Evolutionary conservation across 768 basidiomycete genomes (phyloP).

Genomic region (Suillus occidentalis): DNA sequence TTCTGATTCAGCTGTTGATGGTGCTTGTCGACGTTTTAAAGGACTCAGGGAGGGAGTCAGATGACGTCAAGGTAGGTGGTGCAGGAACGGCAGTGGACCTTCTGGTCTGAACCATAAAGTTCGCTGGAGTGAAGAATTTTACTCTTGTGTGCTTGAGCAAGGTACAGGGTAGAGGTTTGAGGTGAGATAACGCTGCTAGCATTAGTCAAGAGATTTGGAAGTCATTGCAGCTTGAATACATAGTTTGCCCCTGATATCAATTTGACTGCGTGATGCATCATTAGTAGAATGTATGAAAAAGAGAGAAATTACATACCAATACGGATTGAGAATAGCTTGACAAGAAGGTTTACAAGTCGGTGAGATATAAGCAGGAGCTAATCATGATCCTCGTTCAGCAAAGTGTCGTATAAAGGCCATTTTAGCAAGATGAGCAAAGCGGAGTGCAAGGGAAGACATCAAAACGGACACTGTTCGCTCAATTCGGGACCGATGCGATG

Average conservation of each 20-base stretch:
- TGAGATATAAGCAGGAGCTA: too few species aligned
- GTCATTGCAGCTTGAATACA: too few species aligned
- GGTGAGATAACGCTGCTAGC: constrained; percentile 56
- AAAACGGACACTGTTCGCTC: too few species aligned
- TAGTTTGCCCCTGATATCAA: constrained; percentile 96
- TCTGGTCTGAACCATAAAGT: constrained; percentile 27
- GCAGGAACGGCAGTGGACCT: constrained; percentile 7
- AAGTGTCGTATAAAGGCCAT: too few species aligned
- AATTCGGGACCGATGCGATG: too few species aligned
- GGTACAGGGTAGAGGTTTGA: constrained; percentile 41
- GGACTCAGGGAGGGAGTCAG: neutral
- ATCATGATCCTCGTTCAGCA: too few species aligned
- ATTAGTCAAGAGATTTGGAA: neutral
- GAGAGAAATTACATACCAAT: constrained; percentile 63
- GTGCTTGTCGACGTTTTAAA: neutral
- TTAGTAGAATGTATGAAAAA: constrained; percentile 1
- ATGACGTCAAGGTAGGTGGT: neutral
- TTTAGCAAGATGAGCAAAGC: too few species aligned
- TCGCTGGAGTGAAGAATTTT: neutral
- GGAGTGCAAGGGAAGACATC: too few species aligned
- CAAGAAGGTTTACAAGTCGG: too few species aligned
- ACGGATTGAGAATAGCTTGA: too few species aligned
- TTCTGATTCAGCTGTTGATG: neutral
- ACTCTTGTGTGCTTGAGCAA: neutral
- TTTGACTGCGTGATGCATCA: constrained; percentile 62